Base-by-base conservation (phyloP, 2,329 filamentous ascomycete species). In the Neodidymelliopsis sp. region DNA sequence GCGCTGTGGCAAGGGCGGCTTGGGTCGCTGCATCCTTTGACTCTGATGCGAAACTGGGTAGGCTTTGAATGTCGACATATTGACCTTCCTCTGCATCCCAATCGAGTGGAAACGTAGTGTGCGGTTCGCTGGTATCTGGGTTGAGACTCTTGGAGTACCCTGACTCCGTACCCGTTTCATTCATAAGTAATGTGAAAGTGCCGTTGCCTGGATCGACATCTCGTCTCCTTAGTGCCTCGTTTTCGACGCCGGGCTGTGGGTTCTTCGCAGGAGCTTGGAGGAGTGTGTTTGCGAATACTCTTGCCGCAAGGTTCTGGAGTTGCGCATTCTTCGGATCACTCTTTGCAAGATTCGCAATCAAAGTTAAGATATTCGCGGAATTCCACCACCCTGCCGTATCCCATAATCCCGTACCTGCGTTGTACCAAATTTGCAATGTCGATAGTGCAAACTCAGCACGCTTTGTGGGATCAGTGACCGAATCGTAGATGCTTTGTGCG, bases 321-420 rank as follows among this genome's bases (percentile, higher is more conserved):
- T 72, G 20, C 72, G 36, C 36, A 1, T 68, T 66, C 5, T 49
- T 28, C 1, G 63, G 50, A 28, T 65, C 59, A 15, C 51, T 49
- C 42, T 66, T 63, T 6, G 75, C 75, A 18, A 83, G 69, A 46
- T 89, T 83, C 40, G 79, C 81, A 13, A 90, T 70, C 3, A 79
- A 79, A 0, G 85, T 88, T 50, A 90, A 74, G 48, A 79, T 79
- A 63, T 89, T 90, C 33, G 82, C 88, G 42, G 81, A 81, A 63
- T 90, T 89, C 88, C 88, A 91, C 88, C 88, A 91, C n/a, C 80
- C 80, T 6, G 81, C 79, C 0, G 80, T 80, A 44, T 83, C 72
- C 84, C 85, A 90, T 10, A 88, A 74, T 3, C 88, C 87, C 1
- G 78, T 84, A 4, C 65, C 62, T 2, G 70, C 48, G 62, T 86